Conservation (phyloP, 2,329 filamentous ascomycete species). For the Arthrobotrys sinensis region DNA sequence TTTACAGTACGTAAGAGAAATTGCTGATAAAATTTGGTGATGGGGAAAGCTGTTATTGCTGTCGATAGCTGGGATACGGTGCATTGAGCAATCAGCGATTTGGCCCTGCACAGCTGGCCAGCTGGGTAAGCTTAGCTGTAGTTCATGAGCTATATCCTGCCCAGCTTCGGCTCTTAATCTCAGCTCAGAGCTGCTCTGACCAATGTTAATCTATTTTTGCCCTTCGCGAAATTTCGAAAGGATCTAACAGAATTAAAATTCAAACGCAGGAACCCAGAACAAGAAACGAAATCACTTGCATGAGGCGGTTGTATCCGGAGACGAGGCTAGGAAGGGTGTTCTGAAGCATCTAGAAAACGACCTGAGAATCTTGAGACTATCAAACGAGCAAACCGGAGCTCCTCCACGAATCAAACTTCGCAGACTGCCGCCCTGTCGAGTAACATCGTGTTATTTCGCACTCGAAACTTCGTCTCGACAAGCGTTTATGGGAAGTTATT, state of each 20-base stretch:
- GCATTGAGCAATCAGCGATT: conserved; percentile 19
- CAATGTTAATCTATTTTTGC: conserved; percentile 25
- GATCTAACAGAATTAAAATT: conserved; percentile 31
- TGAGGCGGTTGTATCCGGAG: conserved; percentile 42
- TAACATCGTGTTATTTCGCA: conserved; percentile 6
- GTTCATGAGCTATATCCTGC: not conserved
- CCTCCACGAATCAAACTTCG: conserved; percentile 44
- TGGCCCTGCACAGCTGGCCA: not conserved
- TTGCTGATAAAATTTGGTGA: conserved; percentile 23
- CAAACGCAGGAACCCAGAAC: conserved; percentile 56
- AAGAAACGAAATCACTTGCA: conserved; percentile 56
- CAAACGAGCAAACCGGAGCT: conserved; percentile 37
- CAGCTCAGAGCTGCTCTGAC: conserved; percentile 2
- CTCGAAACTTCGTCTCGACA: conserved; percentile 42
- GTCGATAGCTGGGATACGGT: conserved; percentile 1
- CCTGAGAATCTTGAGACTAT: not conserved
- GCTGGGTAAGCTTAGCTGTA: conserved; percentile 18
- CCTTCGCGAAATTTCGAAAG: conserved; percentile 31
- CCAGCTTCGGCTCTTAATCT: conserved; percentile 9
- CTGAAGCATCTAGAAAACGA: conserved; percentile 30
- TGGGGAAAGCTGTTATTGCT: not conserved
- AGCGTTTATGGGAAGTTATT: conserved; percentile 22
- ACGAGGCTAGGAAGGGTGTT: conserved; percentile 26
- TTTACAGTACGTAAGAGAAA: conserved; percentile 28
- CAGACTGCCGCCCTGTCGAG: conserved; percentile 41